phyloP scores from a whole-genome alignment of 2,329 filamentous ascomycete species.

The Conoideocrella luteorostrata region DNA sequence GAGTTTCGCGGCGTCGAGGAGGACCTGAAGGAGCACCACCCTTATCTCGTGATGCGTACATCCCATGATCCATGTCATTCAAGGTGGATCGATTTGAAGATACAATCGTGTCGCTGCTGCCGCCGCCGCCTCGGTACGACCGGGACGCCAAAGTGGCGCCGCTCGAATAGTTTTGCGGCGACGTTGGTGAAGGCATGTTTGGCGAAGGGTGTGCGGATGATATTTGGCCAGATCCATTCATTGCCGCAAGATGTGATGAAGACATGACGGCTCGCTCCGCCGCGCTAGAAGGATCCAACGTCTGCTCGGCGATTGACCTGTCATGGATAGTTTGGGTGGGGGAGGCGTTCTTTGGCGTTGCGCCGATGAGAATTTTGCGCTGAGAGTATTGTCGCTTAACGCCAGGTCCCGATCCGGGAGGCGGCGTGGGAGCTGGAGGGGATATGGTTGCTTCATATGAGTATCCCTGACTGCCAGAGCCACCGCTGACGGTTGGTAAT shows the following conservation, averaged over 20 bases:
- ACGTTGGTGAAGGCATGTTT: constrained; percentile 65
- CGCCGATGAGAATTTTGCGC: constrained; percentile 65
- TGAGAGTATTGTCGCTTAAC: constrained; percentile 70
- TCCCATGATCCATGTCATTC: constrained; percentile 38
- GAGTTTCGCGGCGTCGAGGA: constrained; percentile 55
- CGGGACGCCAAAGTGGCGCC: constrained; percentile 55
- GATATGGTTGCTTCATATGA: constrained; percentile 45
- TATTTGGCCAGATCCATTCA: constrained; percentile 58
- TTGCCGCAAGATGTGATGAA: constrained; percentile 63
- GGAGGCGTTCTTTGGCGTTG: constrained; percentile 68
- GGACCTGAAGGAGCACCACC: constrained; percentile 22
- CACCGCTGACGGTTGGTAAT: constrained; percentile 50
- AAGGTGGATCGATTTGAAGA: constrained; percentile 50
- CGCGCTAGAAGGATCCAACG: constrained; percentile 62
- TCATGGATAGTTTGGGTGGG: constrained; percentile 69
- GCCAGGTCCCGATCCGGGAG: constrained; percentile 41
- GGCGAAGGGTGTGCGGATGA: constrained; percentile 53
- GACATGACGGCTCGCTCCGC: constrained; percentile 60
- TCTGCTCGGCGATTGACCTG: constrained; percentile 54
- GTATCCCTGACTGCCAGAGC: constrained; percentile 31
- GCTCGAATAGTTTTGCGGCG: constrained; percentile 49
- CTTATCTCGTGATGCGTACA: constrained; percentile 26
- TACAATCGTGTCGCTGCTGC: constrained; percentile 47
- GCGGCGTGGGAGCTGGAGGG: constrained; percentile 51
- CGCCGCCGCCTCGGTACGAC: no score